Percentiles rank a stretch among this genome's conserved stretches.
Conservation (phyloP, 306 rosid genomes). For the Glycine latifolia region DNA sequence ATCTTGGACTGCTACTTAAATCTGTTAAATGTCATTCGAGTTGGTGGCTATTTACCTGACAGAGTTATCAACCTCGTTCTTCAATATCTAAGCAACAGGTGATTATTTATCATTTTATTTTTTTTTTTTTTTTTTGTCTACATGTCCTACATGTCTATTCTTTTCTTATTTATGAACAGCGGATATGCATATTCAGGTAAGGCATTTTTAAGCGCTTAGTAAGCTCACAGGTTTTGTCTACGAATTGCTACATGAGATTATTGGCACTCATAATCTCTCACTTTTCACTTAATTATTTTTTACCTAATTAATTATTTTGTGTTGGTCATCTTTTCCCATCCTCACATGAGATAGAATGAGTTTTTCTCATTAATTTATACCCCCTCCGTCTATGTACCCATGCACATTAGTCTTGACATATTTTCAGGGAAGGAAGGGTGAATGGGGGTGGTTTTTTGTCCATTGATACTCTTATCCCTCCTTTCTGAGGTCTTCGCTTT, state of each 20-base stretch:
- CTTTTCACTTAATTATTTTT: no score
- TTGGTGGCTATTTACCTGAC: constrained; percentile 92
- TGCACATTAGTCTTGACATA: background rate
- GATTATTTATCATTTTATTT: background rate
- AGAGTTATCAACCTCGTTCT: constrained; percentile 91
- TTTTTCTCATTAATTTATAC: no score
- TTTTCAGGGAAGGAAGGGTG: background rate
- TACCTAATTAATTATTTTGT: no score
- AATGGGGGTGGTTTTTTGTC: background rate
- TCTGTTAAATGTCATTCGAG: constrained; percentile 59
- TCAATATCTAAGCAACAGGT: constrained; percentile 95
- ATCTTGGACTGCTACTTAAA: constrained; percentile 84
- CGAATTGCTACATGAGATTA: no score
- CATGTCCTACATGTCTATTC: no score
- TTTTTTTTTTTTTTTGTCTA: background rate
- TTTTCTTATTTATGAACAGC: no score
- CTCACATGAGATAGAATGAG: no score
- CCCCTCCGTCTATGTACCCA: background rate
- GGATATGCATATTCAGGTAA: no score
- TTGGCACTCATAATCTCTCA: no score
- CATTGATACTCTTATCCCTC: background rate
- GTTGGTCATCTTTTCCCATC: no score
- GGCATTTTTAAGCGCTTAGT: no score
- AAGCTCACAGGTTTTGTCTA: no score
- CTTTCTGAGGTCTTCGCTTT: constrained; percentile 5